A percentile compares a stretch with the other conserved stretches of the same genome.
phyloP scores from a whole-genome alignment of 2,329 filamentous ascomycete genomes.

The Bipolaris bicolor region DNA sequence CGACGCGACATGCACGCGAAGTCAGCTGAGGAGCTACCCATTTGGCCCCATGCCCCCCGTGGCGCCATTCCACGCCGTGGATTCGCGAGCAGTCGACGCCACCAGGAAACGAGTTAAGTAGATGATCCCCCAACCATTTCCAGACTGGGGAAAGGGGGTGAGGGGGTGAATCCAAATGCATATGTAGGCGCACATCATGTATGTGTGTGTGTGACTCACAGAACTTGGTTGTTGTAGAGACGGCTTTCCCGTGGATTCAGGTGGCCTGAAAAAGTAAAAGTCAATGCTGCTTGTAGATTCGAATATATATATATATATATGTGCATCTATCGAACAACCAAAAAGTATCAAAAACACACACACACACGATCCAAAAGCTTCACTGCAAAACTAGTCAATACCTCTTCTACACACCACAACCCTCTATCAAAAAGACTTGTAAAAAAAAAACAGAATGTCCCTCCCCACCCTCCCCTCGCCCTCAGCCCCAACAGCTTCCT shows the following conservation, averaged over 20 bases:
- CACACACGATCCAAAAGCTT: too few relatives aligned
- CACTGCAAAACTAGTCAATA: too few relatives aligned
- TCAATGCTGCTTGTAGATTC: too few relatives aligned
- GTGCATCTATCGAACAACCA: too few relatives aligned
- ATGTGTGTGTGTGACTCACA: neutral
- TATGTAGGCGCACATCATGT: too few relatives aligned
- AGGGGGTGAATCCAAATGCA: neutral
- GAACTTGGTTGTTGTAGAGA: too few relatives aligned
- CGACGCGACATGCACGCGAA: neutral
- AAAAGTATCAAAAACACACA: too few relatives aligned
- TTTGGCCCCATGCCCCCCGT: neutral
- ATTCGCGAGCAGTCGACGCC: neutral
- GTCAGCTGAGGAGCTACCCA: neutral
- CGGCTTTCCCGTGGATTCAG: too few relatives aligned
- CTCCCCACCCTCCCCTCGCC: too few relatives aligned
- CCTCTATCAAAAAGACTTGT: neutral
- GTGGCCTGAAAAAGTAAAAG: too few relatives aligned
- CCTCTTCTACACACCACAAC: too few relatives aligned
- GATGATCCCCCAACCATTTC: neutral
- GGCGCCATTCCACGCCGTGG: neutral
- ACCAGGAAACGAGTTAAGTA: neutral
- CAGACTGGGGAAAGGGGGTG: neutral
- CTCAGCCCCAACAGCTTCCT: constrained; percentile 9
- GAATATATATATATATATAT: too few relatives aligned
- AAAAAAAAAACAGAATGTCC: neutral